phyloP scores from a whole-genome alignment of 2,329 filamentous ascomycete species.

The Tympanopsis confertula region DNA sequence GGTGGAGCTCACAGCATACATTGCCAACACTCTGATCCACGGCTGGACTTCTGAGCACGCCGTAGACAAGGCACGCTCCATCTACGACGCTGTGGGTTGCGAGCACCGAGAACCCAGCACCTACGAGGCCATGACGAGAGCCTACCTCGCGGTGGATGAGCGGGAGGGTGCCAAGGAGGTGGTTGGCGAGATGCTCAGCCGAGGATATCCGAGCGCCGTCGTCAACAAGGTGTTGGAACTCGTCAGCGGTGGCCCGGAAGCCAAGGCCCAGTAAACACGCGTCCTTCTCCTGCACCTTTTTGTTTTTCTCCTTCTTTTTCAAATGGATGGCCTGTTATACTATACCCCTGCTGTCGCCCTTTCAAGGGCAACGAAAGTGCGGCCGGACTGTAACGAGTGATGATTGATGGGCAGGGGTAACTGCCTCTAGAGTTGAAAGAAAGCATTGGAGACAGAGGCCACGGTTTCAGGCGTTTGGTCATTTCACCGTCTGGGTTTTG shows the following conservation, averaged over 20 bases:
- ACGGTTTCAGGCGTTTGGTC: too few species aligned
- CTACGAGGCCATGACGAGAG: constrained; percentile 96
- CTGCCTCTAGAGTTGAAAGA: too few species aligned
- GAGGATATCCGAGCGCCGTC: constrained; percentile 84
- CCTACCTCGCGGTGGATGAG: constrained; percentile 76
- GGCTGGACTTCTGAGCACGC: constrained; percentile 84
- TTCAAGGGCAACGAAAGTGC: too few species aligned
- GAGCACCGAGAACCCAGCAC: constrained; percentile 88
- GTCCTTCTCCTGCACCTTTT: too few species aligned
- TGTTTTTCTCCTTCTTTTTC: too few species aligned
- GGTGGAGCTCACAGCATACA: constrained; percentile 88
- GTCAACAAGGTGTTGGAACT: constrained; percentile 89
- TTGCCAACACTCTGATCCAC: constrained; percentile 95
- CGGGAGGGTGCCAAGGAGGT: constrained; percentile 65
- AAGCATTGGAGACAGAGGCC: too few species aligned
- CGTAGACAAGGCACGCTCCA: constrained; percentile 63
- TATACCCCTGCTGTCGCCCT: too few species aligned
- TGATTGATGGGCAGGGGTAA: too few species aligned
- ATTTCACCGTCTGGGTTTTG: too few species aligned
- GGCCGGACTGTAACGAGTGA: too few species aligned
- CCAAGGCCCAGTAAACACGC: constrained; percentile 23
- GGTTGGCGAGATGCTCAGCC: constrained; percentile 78
- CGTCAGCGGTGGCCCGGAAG: constrained; percentile 46
- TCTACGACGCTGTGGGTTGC: constrained; percentile 69
- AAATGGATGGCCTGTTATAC: too few species aligned